Conservation (phyloP, 345 rosid genomes). For the Clarkia xantiana region DNA sequence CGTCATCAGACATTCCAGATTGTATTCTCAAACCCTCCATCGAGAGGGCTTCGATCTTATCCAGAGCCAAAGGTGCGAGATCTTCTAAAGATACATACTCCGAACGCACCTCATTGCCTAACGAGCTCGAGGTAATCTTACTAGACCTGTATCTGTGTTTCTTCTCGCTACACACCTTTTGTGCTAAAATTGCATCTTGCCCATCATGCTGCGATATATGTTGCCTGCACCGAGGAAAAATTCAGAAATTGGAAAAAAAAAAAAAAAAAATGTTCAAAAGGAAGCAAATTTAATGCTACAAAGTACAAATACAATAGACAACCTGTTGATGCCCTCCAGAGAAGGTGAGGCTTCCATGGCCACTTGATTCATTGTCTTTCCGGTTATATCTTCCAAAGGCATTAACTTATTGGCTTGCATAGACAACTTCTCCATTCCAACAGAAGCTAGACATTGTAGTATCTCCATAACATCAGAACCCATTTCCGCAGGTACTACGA, state of each 20-base stretch:
- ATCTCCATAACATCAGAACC: conserved; percentile 67
- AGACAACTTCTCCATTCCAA: conserved; percentile 91
- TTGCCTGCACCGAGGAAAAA: conserved; percentile 31
- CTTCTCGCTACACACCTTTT: conserved; percentile 21
- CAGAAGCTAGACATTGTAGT: conserved; percentile 59
- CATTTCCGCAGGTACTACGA: conserved; percentile 94
- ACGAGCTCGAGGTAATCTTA: conserved; percentile 22
- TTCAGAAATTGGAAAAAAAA: conserved; percentile 9
- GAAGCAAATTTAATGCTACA: conserved; percentile 2
- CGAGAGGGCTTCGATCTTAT: conserved; percentile 92
- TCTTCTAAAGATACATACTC: conserved; percentile 89
- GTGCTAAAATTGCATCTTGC: conserved; percentile 19
- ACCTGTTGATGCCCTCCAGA: conserved; percentile 49
- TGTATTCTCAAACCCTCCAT: conserved; percentile 90
- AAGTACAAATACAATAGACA: conserved; percentile 8
- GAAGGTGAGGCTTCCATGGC: conserved; percentile 59
- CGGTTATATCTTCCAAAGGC: conserved; percentile 91
- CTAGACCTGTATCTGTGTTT: conserved; percentile 25
- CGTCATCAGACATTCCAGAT: conserved; percentile 67
- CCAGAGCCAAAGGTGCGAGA: conserved; percentile 95
- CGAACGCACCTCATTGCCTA: conserved; percentile 24
- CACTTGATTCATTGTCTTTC: conserved; percentile 77
- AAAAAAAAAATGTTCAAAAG: conserved; percentile 3
- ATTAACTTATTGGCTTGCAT: conserved; percentile 78
- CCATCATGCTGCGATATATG: conserved; percentile 24